Conservation (phyloP, 257 asterid species). For the Solanum tacnaense region DNA sequence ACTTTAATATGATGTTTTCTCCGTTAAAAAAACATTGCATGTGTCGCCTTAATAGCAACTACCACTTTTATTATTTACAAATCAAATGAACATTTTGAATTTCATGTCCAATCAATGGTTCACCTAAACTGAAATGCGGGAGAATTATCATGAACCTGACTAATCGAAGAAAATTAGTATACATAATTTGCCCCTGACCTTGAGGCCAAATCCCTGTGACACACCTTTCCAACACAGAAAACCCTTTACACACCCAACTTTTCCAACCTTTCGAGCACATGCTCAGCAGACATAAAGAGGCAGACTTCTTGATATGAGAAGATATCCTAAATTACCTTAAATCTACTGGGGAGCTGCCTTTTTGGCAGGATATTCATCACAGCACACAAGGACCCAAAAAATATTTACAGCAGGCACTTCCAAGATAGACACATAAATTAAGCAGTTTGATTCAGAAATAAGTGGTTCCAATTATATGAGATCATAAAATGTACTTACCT, state of each 20-base stretch:
- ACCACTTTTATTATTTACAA: neutral
- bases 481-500: conserved; percentile 34
- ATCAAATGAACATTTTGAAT: neutral
- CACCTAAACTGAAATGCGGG: neutral
- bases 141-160: neutral
- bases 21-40: neutral
- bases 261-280: neutral
- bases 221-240: neutral
- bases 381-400: neutral
- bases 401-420: neutral
- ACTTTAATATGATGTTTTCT: neutral
- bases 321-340: neutral
- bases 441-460: neutral
- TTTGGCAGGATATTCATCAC: neutral
- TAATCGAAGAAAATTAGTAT: neutral
- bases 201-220: neutral
- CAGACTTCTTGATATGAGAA: neutral
- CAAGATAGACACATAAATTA: neutral
- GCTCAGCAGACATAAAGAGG: neutral
- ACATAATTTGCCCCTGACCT: neutral
- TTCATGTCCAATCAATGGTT: neutral
- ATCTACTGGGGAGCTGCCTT: neutral
- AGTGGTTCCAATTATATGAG: neutral
- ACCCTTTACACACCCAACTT: neutral
- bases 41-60: neutral